A percentile compares a stretch with the other conserved stretches of the same genome.
These are phyloP conservation scores for Ganoderma leucocontextum DNA, from an alignment of 1,284 basidiomycete genomes.

Conservation along the genomic window DNA sequence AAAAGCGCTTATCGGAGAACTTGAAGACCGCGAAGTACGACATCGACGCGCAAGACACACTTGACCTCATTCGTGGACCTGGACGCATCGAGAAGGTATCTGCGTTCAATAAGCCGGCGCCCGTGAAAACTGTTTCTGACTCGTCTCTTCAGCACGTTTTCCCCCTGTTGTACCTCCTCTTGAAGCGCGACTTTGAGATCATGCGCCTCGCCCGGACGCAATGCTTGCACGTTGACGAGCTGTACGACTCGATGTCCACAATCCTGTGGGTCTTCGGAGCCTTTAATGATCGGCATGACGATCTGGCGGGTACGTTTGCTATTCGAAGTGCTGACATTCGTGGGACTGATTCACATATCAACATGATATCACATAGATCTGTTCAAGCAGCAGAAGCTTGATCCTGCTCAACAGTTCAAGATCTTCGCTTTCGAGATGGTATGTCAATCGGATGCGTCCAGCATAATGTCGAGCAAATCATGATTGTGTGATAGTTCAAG, in stretches of 20 bases:
- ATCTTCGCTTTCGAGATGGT: conserved; percentile 35
- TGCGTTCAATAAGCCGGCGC: background rate
- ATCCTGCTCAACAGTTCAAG: conserved; percentile 30
- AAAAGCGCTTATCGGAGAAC: conserved; percentile 29
- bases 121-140: background rate
- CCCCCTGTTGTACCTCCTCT: conserved; percentile 36
- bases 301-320: background rate
- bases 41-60: conserved; percentile 38
- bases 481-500: background rate
- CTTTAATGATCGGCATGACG: conserved; percentile 5
- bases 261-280: conserved; percentile 20
- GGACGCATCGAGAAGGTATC: conserved; percentile 36
- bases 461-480: too few species aligned
- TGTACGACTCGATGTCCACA: conserved; percentile 21
- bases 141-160: conserved; percentile 33
- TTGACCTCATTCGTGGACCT: conserved; percentile 35
- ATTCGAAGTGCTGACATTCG: background rate
- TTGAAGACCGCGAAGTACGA: conserved; percentile 39
- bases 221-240: conserved; percentile 31
- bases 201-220: conserved; percentile 33
- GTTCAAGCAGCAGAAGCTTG: conserved; percentile 35
- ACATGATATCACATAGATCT: conserved; percentile 20
- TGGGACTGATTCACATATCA: background rate
- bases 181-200: conserved; percentile 37
- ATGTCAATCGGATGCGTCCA: background rate